Percentiles rank a stretch among this genome's conserved stretches.
phyloP scores from a whole-genome alignment of 805 yeast genomes.

The Pichia rugopelliculosa region DNA sequence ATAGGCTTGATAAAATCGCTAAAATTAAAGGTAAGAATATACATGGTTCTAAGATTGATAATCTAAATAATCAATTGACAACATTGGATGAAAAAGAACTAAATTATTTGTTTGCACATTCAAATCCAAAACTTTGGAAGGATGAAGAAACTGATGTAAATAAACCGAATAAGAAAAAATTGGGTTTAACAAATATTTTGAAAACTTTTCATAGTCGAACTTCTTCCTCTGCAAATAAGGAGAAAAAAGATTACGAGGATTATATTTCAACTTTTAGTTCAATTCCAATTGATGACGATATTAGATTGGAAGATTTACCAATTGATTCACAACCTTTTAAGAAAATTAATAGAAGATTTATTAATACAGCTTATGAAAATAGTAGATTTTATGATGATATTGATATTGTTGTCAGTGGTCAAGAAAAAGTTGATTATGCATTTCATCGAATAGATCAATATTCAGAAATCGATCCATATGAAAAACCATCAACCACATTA shows the following conservation, averaged over 20 bases:
- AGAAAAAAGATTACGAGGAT: conserved; percentile 3
- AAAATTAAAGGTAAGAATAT: conserved; percentile 2
- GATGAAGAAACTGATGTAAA: conserved; percentile 4
- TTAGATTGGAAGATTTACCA: conserved; percentile 22
- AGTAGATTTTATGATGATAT: conserved; percentile 9
- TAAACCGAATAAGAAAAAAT: not conserved
- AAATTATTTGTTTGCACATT: conserved; percentile 13
- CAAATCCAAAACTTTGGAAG: conserved; percentile 10
- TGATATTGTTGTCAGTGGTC: conserved; percentile 25
- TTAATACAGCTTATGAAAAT: not conserved
- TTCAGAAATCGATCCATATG: conserved; percentile 10
- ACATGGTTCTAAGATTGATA: not conserved
- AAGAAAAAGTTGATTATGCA: conserved; percentile 26
- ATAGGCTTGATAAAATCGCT: conserved; percentile 14
- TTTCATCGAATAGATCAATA: conserved; percentile 18
- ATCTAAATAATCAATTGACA: conserved; percentile 10
- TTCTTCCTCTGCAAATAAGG: not conserved
- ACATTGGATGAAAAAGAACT: conserved; percentile 20
- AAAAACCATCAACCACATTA: not conserved
- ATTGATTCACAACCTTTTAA: conserved; percentile 21
- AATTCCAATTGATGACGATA: conserved; percentile 25
- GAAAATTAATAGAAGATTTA: not conserved
- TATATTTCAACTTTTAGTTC: conserved; percentile 13
- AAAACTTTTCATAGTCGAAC: not conserved
- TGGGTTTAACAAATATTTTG: conserved; percentile 1